A percentile compares a stretch with the other conserved stretches of the same genome.
Conservation (phyloP, 2,329 filamentous ascomycete species). For the Pseudovirgaria hyperparasitica region DNA sequence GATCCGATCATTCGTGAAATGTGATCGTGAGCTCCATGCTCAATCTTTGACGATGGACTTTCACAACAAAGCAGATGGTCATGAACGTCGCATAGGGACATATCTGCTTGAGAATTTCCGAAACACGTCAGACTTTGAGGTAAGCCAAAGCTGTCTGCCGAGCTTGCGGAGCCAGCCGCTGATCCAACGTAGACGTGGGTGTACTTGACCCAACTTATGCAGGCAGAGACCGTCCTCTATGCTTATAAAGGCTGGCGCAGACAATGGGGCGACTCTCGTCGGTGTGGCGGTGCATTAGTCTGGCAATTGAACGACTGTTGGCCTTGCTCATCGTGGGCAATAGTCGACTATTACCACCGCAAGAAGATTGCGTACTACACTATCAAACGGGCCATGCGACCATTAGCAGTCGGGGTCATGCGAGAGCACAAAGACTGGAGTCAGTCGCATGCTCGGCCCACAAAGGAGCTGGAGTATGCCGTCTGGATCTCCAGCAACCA, state of each 20-base stretch:
- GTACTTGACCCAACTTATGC: constrained; percentile 15
- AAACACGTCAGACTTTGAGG: constrained; percentile 9
- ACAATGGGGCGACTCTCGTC: constrained; percentile 9
- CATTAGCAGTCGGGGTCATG: constrained; percentile 10
- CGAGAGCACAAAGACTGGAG: no score
- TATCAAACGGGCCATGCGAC: constrained; percentile 11
- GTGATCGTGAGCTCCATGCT: constrained; percentile 9
- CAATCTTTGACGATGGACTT: constrained; percentile 14
- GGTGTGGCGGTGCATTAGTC: constrained; percentile 13
- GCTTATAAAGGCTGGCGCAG: constrained; percentile 13
- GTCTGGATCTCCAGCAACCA: no score
- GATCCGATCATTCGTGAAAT: constrained; percentile 8
- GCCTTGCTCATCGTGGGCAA: constrained; percentile 14
- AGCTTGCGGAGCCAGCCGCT: no score
- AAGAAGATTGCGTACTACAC: constrained; percentile 13
- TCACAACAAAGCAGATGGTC: constrained; percentile 14
- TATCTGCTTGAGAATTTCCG: constrained; percentile 14
- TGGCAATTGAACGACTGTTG: constrained; percentile 18
- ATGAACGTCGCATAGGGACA: constrained; percentile 10
- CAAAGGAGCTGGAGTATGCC: no score
- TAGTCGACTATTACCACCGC: constrained; percentile 12
- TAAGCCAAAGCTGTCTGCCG: no score
- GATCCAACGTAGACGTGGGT: constrained; percentile 8
- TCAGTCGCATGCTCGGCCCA: no score
- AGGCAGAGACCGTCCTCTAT: constrained; percentile 11